phyloP scores from a whole-genome alignment of 2,329 filamentous ascomycete genomes.

The Colletotrichum sp. region DNA sequence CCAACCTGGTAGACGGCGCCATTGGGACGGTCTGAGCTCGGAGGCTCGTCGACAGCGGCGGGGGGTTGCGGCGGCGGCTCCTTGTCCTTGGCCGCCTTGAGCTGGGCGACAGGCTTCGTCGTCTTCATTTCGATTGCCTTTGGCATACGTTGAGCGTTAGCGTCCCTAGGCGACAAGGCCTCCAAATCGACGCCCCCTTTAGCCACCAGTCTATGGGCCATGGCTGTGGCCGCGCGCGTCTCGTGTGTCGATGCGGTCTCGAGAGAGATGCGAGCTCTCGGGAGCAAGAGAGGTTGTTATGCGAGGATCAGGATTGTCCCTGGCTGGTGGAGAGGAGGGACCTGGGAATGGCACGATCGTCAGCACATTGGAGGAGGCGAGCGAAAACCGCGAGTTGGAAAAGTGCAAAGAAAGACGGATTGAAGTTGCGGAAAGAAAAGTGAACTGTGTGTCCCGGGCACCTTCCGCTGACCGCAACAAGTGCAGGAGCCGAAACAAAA shows the following conservation, averaged over 20 bases:
- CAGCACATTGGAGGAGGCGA: not conserved
- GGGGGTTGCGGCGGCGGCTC: conserved; percentile 72
- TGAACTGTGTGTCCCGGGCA: not conserved
- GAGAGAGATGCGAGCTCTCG: not conserved
- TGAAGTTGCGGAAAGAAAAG: not conserved
- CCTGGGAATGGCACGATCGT: not conserved
- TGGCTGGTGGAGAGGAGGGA: not conserved
- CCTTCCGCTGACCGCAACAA: not conserved
- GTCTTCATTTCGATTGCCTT: conserved; percentile 55
- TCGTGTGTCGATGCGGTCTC: not conserved
- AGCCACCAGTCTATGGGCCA: conserved; percentile 54
- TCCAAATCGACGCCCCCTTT: conserved; percentile 63
- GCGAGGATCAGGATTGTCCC: not conserved
- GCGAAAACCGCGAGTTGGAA: not conserved
- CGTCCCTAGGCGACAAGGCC: conserved; percentile 69
- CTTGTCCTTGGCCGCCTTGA: conserved; percentile 66
- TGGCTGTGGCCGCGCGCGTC: conserved; percentile 26
- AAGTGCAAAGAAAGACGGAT: not conserved
- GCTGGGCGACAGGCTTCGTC: conserved; percentile 47
- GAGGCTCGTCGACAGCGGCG: conserved; percentile 62
- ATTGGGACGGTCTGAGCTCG: conserved; percentile 71
- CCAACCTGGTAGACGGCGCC: conserved; percentile 78
- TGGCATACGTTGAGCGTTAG: conserved; percentile 61
- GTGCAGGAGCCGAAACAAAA: not conserved
- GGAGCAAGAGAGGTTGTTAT: not conserved